phyloP scores from a whole-genome alignment of 106 monocot genomes.

The Phalaenopsis equestris region DNA sequence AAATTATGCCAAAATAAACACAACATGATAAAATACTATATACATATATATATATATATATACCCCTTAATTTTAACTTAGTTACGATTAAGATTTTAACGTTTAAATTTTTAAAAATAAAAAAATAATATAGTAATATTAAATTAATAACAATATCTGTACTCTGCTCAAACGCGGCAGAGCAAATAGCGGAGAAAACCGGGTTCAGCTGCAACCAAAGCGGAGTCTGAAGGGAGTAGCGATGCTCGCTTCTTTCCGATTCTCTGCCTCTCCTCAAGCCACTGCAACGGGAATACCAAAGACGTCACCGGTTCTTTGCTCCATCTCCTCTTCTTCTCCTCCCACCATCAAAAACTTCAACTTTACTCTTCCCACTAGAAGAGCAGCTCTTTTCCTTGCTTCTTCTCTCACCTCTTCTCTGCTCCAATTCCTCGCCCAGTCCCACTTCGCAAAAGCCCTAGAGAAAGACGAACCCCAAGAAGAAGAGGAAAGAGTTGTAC shows the following conservation, averaged over 20 bases:
- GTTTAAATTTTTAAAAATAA: too few species aligned
- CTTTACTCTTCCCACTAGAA: not conserved
- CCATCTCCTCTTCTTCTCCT: not conserved
- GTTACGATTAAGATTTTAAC: too few species aligned
- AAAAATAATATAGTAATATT: too few species aligned
- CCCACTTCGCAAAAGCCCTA: conserved; percentile 13
- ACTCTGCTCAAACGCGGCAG: too few species aligned
- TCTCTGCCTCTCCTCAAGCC: not conserved
- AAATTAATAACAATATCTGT: too few species aligned
- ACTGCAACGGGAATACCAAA: not conserved
- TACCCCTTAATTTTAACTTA: too few species aligned
- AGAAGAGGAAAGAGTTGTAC: conserved; percentile 38
- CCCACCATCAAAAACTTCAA: not conserved
- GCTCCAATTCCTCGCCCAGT: not conserved
- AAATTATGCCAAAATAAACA: too few species aligned
- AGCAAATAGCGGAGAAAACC: not conserved
- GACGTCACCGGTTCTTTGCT: not conserved
- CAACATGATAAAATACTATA: too few species aligned
- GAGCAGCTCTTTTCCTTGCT: not conserved
- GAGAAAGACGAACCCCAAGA: conserved; percentile 21
- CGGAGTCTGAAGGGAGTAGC: not conserved
- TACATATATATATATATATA: too few species aligned
- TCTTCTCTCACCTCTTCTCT: not conserved
- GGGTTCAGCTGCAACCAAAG: not conserved
- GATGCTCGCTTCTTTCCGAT: not conserved